A percentile compares a stretch with the other conserved stretches of the same genome.
Conservation (phyloP, 2,329 filamentous ascomycete genomes). For the Aspergillus vadensis region DNA sequence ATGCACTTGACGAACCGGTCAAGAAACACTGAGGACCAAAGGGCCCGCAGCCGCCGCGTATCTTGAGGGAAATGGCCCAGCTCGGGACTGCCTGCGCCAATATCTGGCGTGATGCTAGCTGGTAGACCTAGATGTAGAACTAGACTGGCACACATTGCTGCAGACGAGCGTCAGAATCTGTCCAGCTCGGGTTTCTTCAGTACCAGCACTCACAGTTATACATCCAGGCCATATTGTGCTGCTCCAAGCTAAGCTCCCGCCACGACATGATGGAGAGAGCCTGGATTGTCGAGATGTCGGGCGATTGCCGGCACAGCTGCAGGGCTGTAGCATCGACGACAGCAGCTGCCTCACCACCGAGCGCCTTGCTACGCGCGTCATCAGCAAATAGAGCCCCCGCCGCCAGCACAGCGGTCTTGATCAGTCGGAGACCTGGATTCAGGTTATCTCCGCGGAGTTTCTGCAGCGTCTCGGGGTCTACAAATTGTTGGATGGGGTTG, state of each 20-base stretch:
- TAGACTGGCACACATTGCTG: slow-evolving; percentile 2
- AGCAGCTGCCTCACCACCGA: neutral
- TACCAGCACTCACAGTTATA: slow-evolving; percentile 2
- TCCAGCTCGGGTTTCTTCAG: neutral
- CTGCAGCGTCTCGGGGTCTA: neutral
- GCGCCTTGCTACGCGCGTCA: neutral
- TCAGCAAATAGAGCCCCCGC: slow-evolving; percentile 4
- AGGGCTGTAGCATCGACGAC: neutral
- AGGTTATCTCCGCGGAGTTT: neutral
- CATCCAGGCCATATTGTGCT: slow-evolving; percentile 12
- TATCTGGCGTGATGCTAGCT: neutral
- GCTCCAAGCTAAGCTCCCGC: slow-evolving; percentile 5
- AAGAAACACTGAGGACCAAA: slow-evolving; percentile 7
- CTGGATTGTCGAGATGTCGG: neutral
- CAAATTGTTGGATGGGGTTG: neutral
- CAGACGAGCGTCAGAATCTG: neutral
- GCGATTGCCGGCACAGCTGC: slow-evolving; percentile 2
- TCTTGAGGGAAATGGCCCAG: neutral
- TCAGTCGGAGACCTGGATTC: neutral
- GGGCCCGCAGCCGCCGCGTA: neutral
- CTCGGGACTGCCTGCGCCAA: neutral
- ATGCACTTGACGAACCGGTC: neutral
- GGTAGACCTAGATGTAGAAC: neutral
- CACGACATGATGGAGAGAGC: slow-evolving; percentile 7
- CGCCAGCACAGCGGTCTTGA: neutral